Base-by-base conservation (phyloP, 2,329 filamentous ascomycete genomes). In the Ceratocystis harringtonii region DNA sequence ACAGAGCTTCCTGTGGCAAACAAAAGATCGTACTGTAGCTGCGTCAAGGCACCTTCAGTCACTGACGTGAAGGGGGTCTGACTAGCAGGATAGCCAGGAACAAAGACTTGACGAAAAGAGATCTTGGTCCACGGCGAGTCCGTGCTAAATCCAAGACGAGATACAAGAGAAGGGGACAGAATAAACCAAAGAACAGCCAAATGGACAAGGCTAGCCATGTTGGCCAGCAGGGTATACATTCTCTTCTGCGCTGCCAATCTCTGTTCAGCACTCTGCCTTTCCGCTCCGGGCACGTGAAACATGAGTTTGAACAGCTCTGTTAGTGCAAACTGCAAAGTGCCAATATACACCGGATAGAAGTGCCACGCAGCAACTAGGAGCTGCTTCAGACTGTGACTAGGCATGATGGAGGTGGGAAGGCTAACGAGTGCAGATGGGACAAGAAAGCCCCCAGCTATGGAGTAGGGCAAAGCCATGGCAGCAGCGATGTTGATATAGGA, bases 21-120 rank as follows among this genome's bases (percentile, higher is more conserved):
- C 65, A 69, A 70, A 55, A 71, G 28, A 17, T 72, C 70, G 62
- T 70, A 72, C 61, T 71, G 69, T 48, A 71, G 60, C 6, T 70
- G 25, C 2, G 66, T 60, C 55, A 69, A 22, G 0, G 32, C 32
- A 0, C 69, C 70, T 19, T 66, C 64, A 6, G 69, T 65, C 12
- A 70, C 1, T 2, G 65, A 68, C 2, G 41, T 32, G 6, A 66
- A n/a, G 19, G 63, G n/a, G 22, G 55, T 10, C n/a, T 66, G 57
- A 17, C 63, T 45, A 19, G 65, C 57, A 5, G 65, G 62, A 2
- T 66, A 69, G 41, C 60, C 63, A 3, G 68, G 68, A 3, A 68
- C 48, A 64, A 72, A 69, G 1, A 69, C 67, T 8, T 61, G 50
- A 0, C 10, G 10, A 15, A 69, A 52, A 6, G 60, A n/a, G 41